Percentiles rank a stretch among this genome's conserved stretches.
These are phyloP conservation scores for Alternaria triticina DNA, from an alignment of 2,329 filamentous ascomycete species.

Conservation along the genomic window DNA sequence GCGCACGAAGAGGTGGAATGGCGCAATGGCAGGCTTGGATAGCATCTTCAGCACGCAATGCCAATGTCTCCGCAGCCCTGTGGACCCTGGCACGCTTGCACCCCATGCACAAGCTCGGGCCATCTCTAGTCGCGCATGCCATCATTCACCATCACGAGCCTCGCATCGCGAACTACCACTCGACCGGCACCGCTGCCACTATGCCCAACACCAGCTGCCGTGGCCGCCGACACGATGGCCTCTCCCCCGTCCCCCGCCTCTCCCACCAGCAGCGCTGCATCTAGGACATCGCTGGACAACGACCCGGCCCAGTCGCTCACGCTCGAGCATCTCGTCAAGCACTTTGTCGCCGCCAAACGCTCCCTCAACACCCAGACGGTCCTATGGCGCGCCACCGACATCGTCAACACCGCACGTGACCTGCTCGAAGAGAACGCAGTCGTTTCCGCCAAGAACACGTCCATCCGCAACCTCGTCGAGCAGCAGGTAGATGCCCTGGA, in stretches of 20 bases:
- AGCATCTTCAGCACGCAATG: slow-evolving; percentile 24
- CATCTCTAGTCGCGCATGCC: neutral
- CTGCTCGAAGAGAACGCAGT: slow-evolving; percentile 81
- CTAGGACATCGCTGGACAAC: slow-evolving; percentile 28
- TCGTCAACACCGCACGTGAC: slow-evolving; percentile 76
- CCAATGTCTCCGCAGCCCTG: neutral
- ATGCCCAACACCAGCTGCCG: neutral
- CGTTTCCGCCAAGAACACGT: slow-evolving; percentile 61
- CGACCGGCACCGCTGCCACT: neutral
- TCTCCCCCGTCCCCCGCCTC: slow-evolving; percentile 52
- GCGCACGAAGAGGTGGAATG: slow-evolving; percentile 8
- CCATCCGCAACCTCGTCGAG: slow-evolving; percentile 51
- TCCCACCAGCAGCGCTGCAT: slow-evolving; percentile 46
- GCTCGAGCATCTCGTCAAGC: slow-evolving; percentile 80
- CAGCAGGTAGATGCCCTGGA: slow-evolving; percentile 54
- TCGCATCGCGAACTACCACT: neutral
- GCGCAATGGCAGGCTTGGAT: slow-evolving; percentile 16
- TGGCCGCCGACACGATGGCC: slow-evolving; percentile 32
- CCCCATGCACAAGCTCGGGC: neutral
- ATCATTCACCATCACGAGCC: neutral
- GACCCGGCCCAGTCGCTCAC: slow-evolving; percentile 47
- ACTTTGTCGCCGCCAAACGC: slow-evolving; percentile 86
- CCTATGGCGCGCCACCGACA: slow-evolving; percentile 85
- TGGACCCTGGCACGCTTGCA: neutral
- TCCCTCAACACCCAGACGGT: slow-evolving; percentile 83